Base-by-base conservation (phyloP, 1,139 yeast species). In the Ogataea hybrid region DNA sequence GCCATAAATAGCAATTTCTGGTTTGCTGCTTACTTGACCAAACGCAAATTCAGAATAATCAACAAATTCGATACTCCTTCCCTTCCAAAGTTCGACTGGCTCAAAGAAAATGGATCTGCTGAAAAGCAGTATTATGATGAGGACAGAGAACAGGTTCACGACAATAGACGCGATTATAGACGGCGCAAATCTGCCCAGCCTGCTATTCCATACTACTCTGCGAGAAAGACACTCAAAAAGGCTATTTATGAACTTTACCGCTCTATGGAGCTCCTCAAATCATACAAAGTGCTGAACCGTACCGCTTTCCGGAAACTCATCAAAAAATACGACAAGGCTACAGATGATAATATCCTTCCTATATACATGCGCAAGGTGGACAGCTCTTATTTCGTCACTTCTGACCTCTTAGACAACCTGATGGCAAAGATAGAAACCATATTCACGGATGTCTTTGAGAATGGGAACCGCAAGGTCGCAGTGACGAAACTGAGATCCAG, bases 281-380 rank as follows among this genome's bases (percentile, higher is more conserved):
- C 94, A 1, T 92, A 81, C 60, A 73, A 87, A 49, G 72, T 81
- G 33, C 64, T 90, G 52, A 92, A 92, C 62, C 73, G 89, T 28
- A 89, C 96, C 0, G 98, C 95, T 0, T 80, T 90, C 55, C 75
- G 96, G 44, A 92, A 92, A 57, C 81, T 92, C 57, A 73, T 89
- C 42, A 92, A 92, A 58, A 92, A 92, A 62, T 89, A 78, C 59
- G 98, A 92, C 64, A 92, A 92, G 56, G 70, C 83, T 4, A 73
- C 84, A 14, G 62, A 68, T 14, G 71, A 79, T 4, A 53, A 68
- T 2, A 65, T 80, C 15, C 69, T 81, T 22, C 64, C 68, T 1
- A 54, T 61, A 2, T 89, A 82, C 57, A 75, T 87, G 82, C 72
- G 71, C 20, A 77, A 73, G 46, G 73, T 86, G 10, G 69, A 71